phyloP scores from a whole-genome alignment of 2,329 filamentous ascomycete species.

The Diaporthe citrichinensis region DNA sequence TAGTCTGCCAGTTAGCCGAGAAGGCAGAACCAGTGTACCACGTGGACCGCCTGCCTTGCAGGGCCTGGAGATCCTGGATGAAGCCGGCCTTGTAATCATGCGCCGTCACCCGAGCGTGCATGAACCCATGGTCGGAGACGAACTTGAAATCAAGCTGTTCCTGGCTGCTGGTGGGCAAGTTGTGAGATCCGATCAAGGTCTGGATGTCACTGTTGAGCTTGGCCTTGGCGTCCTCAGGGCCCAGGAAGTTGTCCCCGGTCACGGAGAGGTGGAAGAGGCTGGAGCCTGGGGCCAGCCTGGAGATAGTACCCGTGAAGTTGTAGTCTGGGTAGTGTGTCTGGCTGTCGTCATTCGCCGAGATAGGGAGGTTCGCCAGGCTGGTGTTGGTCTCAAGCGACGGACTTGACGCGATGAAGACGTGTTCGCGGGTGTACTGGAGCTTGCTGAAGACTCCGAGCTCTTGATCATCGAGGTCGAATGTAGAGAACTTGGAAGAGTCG shows the following conservation, averaged over 20 bases:
- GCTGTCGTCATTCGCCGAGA: conserved; percentile 45
- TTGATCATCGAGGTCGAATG: conserved; percentile 50
- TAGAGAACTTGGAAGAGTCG: conserved; percentile 48
- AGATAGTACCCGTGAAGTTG: conserved; percentile 49
- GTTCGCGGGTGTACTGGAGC: conserved; percentile 51
- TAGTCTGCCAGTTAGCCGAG: conserved; percentile 50
- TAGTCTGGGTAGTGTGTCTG: conserved; percentile 47
- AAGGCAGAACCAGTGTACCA: conserved; percentile 57
- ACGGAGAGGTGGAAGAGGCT: conserved; percentile 49
- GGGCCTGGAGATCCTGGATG: conserved; percentile 52
- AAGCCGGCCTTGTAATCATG: conserved; percentile 52
- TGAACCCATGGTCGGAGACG: conserved; percentile 50
- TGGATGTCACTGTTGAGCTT: conserved; percentile 46
- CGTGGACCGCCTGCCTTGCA: conserved; percentile 57
- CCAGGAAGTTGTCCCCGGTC: conserved; percentile 44
- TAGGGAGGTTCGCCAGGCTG: conserved; percentile 49
- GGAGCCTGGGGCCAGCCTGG: conserved; percentile 45
- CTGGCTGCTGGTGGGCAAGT: conserved; percentile 42
- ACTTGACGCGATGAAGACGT: conserved; percentile 51
- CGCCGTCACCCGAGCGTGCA: conserved; percentile 50
- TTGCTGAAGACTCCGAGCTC: conserved; percentile 51
- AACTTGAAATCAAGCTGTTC: conserved; percentile 45
- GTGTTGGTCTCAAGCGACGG: conserved; percentile 48
- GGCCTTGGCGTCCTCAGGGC: conserved; percentile 45
- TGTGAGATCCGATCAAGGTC: conserved; percentile 45